Conservation (phyloP, 2,329 filamentous ascomycete species). For the Verticillium albo-atrum region DNA sequence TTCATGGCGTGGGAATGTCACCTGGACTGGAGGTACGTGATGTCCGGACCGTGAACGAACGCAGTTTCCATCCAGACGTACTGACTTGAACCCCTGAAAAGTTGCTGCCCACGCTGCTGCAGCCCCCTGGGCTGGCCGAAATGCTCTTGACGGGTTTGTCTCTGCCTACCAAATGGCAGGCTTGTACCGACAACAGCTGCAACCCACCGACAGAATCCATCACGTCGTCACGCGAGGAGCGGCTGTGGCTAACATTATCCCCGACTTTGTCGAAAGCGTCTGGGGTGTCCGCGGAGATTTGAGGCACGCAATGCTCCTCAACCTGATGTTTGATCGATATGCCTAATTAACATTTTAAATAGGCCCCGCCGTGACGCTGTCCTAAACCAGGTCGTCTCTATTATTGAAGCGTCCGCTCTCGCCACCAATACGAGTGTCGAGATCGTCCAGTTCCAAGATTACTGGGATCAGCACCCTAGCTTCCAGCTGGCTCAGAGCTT, state of each 20-base stretch:
- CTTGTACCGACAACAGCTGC: slow-evolving; percentile 16
- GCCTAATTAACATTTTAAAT: background rate
- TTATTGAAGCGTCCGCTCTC: slow-evolving; percentile 5
- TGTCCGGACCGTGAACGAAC: too few species aligned
- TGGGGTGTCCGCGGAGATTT: slow-evolving; percentile 7
- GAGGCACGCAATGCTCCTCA: background rate
- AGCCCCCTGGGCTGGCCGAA: slow-evolving; percentile 14
- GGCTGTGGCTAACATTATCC: slow-evolving; percentile 3
- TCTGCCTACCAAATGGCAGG: slow-evolving; percentile 12
- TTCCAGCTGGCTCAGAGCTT: slow-evolving; percentile 6
- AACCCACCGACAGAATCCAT: slow-evolving; percentile 15
- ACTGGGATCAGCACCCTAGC: slow-evolving; percentile 10
- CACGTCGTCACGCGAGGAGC: slow-evolving; percentile 12
- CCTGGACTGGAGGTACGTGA: slow-evolving; percentile 5
- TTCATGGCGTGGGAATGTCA: slow-evolving; percentile 5
- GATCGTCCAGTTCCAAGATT: slow-evolving; percentile 7
- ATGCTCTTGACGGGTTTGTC: slow-evolving; percentile 15
- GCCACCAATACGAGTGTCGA: slow-evolving; percentile 8
- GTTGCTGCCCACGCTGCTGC: slow-evolving; percentile 13
- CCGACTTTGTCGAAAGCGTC: background rate
- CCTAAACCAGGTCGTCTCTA: slow-evolving; percentile 3
- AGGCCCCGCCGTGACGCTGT: slow-evolving; percentile 7
- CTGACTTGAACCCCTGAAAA: background rate
- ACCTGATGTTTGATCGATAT: background rate
- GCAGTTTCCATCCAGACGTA: background rate